Conservation (phyloP, 2,329 filamentous ascomycete species). For the Phialophora expanda region DNA sequence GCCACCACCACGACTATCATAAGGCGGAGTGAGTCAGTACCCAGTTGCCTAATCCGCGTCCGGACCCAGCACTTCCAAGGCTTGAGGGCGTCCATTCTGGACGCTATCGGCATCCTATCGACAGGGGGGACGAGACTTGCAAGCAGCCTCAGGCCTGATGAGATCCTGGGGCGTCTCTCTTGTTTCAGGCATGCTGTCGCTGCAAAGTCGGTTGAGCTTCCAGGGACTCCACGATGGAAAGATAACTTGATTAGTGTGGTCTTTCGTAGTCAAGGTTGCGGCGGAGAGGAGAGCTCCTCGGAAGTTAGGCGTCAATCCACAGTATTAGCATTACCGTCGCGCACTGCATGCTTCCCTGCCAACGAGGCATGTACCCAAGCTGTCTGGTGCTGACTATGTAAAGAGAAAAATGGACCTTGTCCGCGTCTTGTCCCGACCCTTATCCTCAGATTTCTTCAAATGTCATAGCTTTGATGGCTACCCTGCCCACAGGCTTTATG, state of each 20-base stretch:
- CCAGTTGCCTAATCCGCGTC: neutral
- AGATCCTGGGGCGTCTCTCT: neutral
- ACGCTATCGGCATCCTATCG: neutral
- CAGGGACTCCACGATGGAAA: neutral
- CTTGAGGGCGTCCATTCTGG: neutral
- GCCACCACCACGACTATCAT: too few relatives aligned
- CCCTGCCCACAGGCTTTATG: neutral
- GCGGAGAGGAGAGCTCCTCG: neutral
- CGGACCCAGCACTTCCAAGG: neutral
- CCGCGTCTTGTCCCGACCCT: neutral
- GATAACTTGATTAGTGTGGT: neutral
- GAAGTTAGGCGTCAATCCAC: neutral
- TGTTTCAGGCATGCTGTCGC: neutral
- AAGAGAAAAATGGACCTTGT: neutral
- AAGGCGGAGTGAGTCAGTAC: too few relatives aligned
- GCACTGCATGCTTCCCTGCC: neutral
- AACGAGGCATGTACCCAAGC: neutral
- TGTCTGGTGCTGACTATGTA: neutral
- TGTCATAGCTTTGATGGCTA: neutral
- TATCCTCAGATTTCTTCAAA: neutral
- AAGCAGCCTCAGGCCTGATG: too few relatives aligned
- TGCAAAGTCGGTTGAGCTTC: neutral
- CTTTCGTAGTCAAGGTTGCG: neutral
- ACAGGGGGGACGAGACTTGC: neutral
- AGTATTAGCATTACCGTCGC: neutral